Evolutionary conservation across 2,329 filamentous ascomycete species (phyloP).

Genomic region (Ramichloridium luteum): DNA sequence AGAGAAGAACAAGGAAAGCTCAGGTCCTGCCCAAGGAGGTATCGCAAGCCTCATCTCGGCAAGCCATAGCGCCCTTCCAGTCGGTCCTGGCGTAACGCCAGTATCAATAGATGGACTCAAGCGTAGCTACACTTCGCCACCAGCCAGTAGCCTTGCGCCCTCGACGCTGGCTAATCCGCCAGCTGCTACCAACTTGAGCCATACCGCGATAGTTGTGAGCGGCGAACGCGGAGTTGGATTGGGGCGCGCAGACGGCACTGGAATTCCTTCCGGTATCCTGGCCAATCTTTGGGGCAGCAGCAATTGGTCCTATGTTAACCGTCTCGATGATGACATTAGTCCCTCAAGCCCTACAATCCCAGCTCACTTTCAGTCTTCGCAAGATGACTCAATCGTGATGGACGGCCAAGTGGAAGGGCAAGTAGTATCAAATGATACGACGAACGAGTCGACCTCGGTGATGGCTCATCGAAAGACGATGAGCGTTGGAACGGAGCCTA

Average conservation of each 20-base stretch:
- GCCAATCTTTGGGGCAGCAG: slow-evolving; percentile 90
- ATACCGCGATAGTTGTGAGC: slow-evolving; percentile 67
- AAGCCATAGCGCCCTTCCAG: slow-evolving; percentile 66
- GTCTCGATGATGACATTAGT: slow-evolving; percentile 42
- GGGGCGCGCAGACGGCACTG: slow-evolving; percentile 47
- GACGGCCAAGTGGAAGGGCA: too few relatives aligned
- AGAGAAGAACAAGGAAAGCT: slow-evolving; percentile 12
- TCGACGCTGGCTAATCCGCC: slow-evolving; percentile 73
- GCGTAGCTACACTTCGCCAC: slow-evolving; percentile 29
- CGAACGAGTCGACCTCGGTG: slow-evolving; percentile 6
- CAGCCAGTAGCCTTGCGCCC: slow-evolving; percentile 60
- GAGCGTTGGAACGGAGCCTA: slow-evolving; percentile 13
- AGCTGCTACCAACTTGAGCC: slow-evolving; percentile 73
- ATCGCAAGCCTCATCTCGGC: slow-evolving; percentile 79
- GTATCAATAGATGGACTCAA: slow-evolving; percentile 13
- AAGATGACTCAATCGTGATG: slow-evolving; percentile 23
- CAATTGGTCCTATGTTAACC: slow-evolving; percentile 62
- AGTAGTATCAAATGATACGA: too few relatives aligned
- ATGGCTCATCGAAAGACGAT: slow-evolving; percentile 21
- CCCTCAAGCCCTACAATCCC: slow-evolving; percentile 12
- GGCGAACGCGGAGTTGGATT: slow-evolving; percentile 59
- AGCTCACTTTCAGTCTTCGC: slow-evolving; percentile 13
- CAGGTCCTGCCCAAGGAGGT: slow-evolving; percentile 48
- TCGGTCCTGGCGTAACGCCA: slow-evolving; percentile 37
- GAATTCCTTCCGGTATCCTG: slow-evolving; percentile 73